phyloP scores from a whole-genome alignment of 1,139 yeast species.

The Debaryomyces psychrophilus region DNA sequence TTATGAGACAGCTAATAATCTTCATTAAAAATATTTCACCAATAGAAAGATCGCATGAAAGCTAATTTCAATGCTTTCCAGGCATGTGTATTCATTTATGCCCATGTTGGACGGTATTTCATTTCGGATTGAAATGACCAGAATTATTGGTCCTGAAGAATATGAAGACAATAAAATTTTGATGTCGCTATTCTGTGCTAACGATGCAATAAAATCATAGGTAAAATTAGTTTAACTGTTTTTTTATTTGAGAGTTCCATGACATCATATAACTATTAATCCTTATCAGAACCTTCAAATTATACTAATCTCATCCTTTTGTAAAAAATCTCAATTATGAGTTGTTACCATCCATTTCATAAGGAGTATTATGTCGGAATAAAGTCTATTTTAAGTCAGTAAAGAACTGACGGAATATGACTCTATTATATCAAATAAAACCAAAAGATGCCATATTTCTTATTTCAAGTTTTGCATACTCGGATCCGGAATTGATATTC shows the following conservation, averaged over 20 bases:
- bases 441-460: conserved; percentile 36
- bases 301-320: too few relatives aligned
- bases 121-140: conserved; percentile 3
- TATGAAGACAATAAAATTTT: conserved; percentile 1
- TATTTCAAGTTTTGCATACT: conserved; percentile 31
- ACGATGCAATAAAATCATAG: conserved; percentile 31
- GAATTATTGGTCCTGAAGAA: conserved; percentile 6
- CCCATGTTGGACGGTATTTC: conserved; percentile 8
- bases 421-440: conserved; percentile 40
- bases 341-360: neutral
- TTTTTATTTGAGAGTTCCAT: too few relatives aligned
- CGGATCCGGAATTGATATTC: conserved; percentile 32
- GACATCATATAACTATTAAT: too few relatives aligned
- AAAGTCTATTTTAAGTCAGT: conserved; percentile 14
- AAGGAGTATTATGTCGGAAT: neutral
- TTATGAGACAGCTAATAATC: neutral
- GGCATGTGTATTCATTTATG: conserved; percentile 29
- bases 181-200: conserved; percentile 24
- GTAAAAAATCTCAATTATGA: conserved; percentile 2
- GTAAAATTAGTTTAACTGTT: conserved; percentile 38
- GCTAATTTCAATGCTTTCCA: conserved; percentile 33
- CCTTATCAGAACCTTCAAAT: too few relatives aligned
- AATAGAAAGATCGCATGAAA: conserved; percentile 34
- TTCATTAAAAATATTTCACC: conserved; percentile 38
- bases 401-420: conserved; percentile 43